Evolutionary conservation across 2,329 filamentous ascomycete species (phyloP).

Genomic region (Apiospora pterosperma): DNA sequence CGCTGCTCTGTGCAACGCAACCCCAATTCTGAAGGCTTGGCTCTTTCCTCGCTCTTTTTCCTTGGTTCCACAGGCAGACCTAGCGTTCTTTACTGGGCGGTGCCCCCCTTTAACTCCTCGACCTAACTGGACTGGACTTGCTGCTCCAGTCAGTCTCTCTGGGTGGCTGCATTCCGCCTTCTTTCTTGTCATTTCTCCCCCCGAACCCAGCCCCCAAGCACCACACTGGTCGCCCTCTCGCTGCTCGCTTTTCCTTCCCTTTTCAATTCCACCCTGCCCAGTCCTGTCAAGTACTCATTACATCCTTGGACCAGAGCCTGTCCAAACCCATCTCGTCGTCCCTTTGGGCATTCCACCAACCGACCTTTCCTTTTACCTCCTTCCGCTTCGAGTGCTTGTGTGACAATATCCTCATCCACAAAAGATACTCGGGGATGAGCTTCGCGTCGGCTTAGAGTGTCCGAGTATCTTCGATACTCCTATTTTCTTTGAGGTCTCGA

Average conservation of each 20-base stretch:
- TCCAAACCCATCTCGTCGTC: neutral
- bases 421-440: constrained; percentile 9
- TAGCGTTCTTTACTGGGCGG: constrained; percentile 1
- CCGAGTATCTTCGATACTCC: constrained; percentile 27
- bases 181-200: constrained; percentile 1
- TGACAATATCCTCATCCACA: constrained; percentile 1
- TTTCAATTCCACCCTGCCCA: constrained; percentile 3
- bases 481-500: constrained; percentile 9
- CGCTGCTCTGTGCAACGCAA: constrained; percentile 2
- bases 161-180: neutral
- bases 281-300: neutral
- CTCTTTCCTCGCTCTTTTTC: neutral
- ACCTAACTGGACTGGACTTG: constrained; percentile 1
- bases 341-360: neutral
- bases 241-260: constrained; percentile 1
- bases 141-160: neutral
- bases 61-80: neutral
- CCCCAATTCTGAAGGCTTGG: constrained; percentile 1
- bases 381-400: neutral
- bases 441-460: constrained; percentile 9
- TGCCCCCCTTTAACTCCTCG: neutral
- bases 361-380: neutral
- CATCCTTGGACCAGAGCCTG: neutral
- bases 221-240: neutral
- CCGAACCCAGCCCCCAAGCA: neutral